These are phyloP conservation scores for Cyberlindnera americana DNA, from an alignment of 805 yeast genomes.

Conservation along the genomic window DNA sequence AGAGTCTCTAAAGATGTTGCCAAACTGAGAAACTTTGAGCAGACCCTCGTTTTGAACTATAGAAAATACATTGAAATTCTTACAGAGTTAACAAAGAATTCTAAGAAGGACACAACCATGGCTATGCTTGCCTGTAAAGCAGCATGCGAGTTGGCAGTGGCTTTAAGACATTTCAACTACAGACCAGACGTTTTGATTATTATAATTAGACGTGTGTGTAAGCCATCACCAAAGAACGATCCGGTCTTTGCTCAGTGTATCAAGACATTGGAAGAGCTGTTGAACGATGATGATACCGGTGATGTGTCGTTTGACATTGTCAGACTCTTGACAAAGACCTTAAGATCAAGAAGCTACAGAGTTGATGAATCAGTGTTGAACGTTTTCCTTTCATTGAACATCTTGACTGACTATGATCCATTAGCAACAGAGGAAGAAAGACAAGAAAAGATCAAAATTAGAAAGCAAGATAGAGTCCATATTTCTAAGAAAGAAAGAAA, in stretches of 20 bases:
- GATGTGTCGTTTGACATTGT: conserved; percentile 73
- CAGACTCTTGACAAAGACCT: conserved; percentile 61
- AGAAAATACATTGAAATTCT: conserved; percentile 60
- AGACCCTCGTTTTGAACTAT: conserved; percentile 66
- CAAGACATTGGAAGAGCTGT: conserved; percentile 61
- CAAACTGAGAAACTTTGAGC: conserved; percentile 75
- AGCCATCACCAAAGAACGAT: conserved; percentile 44
- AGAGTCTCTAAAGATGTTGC: conserved; percentile 82
- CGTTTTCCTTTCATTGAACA: conserved; percentile 61
- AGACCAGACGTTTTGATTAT: conserved; percentile 70
- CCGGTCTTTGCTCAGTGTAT: conserved; percentile 56
- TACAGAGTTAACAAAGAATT: conserved; percentile 37
- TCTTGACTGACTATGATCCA: conserved; percentile 72
- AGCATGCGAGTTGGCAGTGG: conserved; percentile 68
- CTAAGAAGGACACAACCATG: conserved; percentile 33
- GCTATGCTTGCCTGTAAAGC: conserved; percentile 68
- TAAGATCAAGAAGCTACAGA: conserved; percentile 69
- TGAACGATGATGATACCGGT: conserved; percentile 80
- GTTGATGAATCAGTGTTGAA: conserved; percentile 83
- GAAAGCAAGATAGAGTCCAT: conserved; percentile 87
- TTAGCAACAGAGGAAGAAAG: conserved; percentile 46
- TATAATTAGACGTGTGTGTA: conserved; percentile 64
- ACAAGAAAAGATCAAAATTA: conserved; percentile 46
- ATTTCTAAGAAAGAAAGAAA: conserved; percentile 88
- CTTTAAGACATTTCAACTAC: conserved; percentile 76